phyloP scores from a whole-genome alignment of 148 eudicot species.

The Persicaria maculosa region DNA sequence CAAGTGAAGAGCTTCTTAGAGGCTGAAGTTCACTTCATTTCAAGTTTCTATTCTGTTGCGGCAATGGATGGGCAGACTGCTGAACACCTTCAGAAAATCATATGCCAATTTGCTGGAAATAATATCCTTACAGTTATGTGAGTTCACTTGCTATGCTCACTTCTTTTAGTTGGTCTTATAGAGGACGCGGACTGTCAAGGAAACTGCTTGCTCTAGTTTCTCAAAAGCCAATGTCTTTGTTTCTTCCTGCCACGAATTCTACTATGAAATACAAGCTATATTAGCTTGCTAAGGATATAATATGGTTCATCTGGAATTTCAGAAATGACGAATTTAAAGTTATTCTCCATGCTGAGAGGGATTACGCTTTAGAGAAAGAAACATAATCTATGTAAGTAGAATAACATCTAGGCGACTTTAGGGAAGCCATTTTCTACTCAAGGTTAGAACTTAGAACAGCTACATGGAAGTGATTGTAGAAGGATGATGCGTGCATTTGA shows the following conservation, averaged over 20 bases:
- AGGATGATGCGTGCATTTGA: not conserved
- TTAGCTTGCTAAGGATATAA: not conserved
- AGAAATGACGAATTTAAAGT: not conserved
- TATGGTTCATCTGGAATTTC: not conserved
- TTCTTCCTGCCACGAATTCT: not conserved
- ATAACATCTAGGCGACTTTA: not conserved
- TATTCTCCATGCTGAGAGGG: not conserved
- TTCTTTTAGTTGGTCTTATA: not conserved
- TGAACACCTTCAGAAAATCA: conserved; percentile 63
- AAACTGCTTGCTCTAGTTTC: not conserved
- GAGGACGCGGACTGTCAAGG: not conserved
- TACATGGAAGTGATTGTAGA: not conserved
- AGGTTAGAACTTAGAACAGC: not conserved
- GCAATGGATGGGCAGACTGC: conserved; percentile 99
- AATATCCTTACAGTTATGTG: conserved; percentile 83
- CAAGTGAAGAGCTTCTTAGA: conserved; percentile 49
- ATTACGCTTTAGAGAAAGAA: not conserved
- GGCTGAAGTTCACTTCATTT: conserved; percentile 68
- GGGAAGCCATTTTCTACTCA: not conserved
- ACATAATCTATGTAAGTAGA: not conserved
- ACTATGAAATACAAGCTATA: not conserved
- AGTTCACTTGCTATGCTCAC: conserved; percentile 30
- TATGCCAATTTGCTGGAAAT: conserved; percentile 61
- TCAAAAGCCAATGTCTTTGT: not conserved
- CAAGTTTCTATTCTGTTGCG: conserved; percentile 90